Base-by-base conservation (phyloP, 2,329 filamentous ascomycete genomes). In the Alternaria conjuncta region DNA sequence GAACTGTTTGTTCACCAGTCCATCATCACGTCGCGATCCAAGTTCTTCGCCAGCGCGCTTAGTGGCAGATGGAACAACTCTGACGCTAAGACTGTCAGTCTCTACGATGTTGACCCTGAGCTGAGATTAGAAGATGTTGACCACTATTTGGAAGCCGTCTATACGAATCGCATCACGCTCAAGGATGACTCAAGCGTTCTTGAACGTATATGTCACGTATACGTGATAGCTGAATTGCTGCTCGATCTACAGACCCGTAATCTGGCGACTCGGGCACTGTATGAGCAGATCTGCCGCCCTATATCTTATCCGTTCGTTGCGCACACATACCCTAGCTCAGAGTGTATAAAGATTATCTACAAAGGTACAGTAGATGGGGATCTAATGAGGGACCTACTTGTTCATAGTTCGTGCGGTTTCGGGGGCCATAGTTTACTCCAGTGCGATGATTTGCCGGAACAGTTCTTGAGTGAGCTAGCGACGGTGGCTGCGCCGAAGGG, bases 171-270 rank as follows among this genome's bases (percentile, higher is more conserved):
- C 21, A 57, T 66, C 18, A 49, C 57, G 32, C 32, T 57, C 7
- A 50, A 55, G 12, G 26, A 10, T 12, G 12, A n/a, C 6, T 28
- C 23, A 11, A 23, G n/a, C 1, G 2, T 4, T 6, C 20, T 21
- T 3, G 5, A 13, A 3, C 2, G 20, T 5, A 7, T 53, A 10
- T 57, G 53, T 12, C 56, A 68, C 21, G 59, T 68, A 10, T 74
- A 71, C 56, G 61, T 72, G 6, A 58, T 72, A 9, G 69, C 68
- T 44, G 66, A 71, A 20, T 55, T 44, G 12, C 21, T 61, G 5
- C 21, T 20, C 23, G 59, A 61, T 21, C 6, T 51, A 12, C 36
- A 57, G 3, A 47, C 54, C 2, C 54, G 54, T 21, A 57, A 57
- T 20, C 36, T 57, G 13, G 41, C 43, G 4, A n/a, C 46, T 15